These are phyloP conservation scores for Aspergillus novofumigatus DNA, from an alignment of 2,329 filamentous ascomycete genomes.

Conservation along the genomic window DNA sequence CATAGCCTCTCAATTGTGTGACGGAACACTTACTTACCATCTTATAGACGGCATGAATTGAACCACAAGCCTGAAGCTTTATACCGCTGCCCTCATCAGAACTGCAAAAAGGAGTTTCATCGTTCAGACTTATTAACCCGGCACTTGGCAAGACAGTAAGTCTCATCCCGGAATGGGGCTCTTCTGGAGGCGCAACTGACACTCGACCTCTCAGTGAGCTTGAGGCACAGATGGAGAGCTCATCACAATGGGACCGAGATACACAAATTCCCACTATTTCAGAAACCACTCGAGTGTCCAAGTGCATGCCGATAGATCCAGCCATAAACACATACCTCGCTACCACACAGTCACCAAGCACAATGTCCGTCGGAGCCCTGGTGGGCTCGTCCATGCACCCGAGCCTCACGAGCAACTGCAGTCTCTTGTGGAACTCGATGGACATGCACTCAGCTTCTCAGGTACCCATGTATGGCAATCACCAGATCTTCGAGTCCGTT, in stretches of 20 bases:
- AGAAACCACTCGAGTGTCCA: conserved; percentile 18
- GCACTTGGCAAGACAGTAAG: conserved; percentile 50
- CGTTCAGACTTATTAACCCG: conserved; percentile 45
- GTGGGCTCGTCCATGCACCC: conserved; percentile 32
- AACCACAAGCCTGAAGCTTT: conserved; percentile 48
- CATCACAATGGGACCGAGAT: conserved; percentile 24
- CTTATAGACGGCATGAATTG: conserved; percentile 44
- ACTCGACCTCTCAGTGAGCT: conserved; percentile 24
- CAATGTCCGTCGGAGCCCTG: conserved; percentile 36
- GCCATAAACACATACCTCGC: conserved; percentile 21
- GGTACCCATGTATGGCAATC: conserved; percentile 23
- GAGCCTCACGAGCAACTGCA: conserved; percentile 28
- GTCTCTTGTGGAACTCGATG: conserved; percentile 34
- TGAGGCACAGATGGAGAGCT: conserved; percentile 30
- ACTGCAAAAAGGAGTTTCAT: conserved; percentile 47
- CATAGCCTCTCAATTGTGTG: not conserved
- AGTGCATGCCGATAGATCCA: conserved; percentile 22
- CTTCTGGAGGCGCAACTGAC: conserved; percentile 8
- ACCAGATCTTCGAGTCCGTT: conserved; percentile 33
- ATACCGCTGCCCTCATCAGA: conserved; percentile 40
- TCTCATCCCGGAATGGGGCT: conserved; percentile 3
- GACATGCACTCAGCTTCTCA: conserved; percentile 31
- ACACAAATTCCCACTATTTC: conserved; percentile 18
- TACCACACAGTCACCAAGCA: conserved; percentile 24
- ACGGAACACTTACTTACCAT: not conserved